A percentile compares a stretch with the other conserved stretches of the same genome.
Conservation (phyloP, 805 yeast genomes). For the Candida oleophila region DNA sequence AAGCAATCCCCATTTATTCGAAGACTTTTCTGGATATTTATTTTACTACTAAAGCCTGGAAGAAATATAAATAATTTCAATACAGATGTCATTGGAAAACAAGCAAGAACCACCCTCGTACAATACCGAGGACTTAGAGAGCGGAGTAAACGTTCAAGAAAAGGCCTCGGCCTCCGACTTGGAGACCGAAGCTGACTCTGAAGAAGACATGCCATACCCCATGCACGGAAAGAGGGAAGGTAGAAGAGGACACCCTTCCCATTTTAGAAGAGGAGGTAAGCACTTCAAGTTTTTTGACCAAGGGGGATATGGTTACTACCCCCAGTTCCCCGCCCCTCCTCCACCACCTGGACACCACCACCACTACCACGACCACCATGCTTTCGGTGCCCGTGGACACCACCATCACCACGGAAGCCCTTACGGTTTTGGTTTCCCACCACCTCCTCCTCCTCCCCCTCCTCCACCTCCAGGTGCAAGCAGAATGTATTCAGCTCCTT, state of each 20-base stretch:
- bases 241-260: not conserved
- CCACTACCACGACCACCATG: not conserved
- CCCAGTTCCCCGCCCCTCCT: not conserved
- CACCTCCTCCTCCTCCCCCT: conserved; percentile 2
- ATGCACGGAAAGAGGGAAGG: not conserved
- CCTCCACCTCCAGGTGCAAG: not conserved
- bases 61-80: not conserved
- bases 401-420: conserved; percentile 2
- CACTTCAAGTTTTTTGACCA: not conserved
- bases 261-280: not conserved
- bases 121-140: not conserved
- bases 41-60: too few relatives aligned
- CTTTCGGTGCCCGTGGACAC: conserved; percentile 2
- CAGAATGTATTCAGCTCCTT: not conserved
- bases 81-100: not conserved
- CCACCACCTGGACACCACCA: conserved; percentile 4
- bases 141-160: too few relatives aligned
- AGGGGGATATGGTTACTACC: not conserved
- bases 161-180: not conserved
- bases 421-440: not conserved
- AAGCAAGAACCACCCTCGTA: not conserved
- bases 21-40: not conserved
- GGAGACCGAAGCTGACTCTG: not conserved
- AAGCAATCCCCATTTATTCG: not conserved
- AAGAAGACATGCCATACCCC: not conserved